Percentiles rank a stretch among this genome's conserved stretches.
phyloP scores from a whole-genome alignment of 257 asterid species.

The Prunella vulgaris region DNA sequence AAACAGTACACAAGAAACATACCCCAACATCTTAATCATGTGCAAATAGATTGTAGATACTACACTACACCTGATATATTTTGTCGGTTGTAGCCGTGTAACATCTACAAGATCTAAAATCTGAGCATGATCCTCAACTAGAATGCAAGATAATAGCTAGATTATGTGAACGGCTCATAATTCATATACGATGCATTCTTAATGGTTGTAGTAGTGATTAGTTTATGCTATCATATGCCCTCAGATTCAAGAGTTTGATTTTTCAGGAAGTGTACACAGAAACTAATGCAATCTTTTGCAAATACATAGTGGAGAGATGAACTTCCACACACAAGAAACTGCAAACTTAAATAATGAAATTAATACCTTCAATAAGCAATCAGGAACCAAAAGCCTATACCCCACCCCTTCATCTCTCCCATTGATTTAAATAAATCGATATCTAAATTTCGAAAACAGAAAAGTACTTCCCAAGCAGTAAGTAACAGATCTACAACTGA shows the following conservation, averaged over 20 bases:
- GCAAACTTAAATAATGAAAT: not conserved
- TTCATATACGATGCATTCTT: not conserved
- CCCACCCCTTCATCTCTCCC: not conserved
- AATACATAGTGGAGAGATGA: not conserved
- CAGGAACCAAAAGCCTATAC: not conserved
- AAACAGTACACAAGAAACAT: too few species aligned
- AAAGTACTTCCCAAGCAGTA: not conserved
- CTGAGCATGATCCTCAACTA: not conserved
- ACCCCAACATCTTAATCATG: not conserved
- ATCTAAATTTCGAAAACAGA: not conserved
- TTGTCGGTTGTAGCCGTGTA: not conserved
- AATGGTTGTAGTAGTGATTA: not conserved
- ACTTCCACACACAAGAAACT: not conserved
- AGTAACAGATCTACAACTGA: slow-evolving; percentile 14
- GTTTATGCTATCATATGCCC: not conserved
- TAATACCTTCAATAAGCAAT: not conserved
- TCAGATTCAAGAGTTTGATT: not conserved
- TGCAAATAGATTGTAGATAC: not conserved
- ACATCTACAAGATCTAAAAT: not conserved
- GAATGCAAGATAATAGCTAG: not conserved
- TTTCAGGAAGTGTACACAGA: not conserved
- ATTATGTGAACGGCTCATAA: not conserved
- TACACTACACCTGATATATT: not conserved
- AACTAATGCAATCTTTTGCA: not conserved
- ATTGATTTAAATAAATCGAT: not conserved